phyloP scores from a whole-genome alignment of 305 asterid genomes.

The Fraxinus ornus region DNA sequence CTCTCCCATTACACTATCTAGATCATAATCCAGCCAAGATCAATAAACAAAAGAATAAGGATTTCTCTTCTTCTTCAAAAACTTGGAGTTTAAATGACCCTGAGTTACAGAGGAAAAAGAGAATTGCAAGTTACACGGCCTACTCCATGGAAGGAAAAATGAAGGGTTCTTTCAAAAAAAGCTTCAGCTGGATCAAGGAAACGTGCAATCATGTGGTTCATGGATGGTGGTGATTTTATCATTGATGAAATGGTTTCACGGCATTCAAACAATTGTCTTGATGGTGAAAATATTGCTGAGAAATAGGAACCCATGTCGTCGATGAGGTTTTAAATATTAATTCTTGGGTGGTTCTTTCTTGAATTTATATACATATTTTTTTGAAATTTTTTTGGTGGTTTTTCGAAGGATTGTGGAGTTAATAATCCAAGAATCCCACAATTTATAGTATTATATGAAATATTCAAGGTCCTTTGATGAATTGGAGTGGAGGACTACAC shows the following conservation, averaged over 20 bases:
- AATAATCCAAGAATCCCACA: neutral
- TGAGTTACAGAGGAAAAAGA: constrained; percentile 78
- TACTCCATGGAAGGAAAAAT: constrained; percentile 68
- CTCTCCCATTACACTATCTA: neutral
- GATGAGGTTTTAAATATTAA: neutral
- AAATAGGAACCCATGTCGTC: neutral
- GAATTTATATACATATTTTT: neutral
- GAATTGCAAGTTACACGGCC: constrained; percentile 67
- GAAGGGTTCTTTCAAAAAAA: constrained; percentile 65
- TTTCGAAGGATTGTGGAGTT: neutral
- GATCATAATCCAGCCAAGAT: constrained; percentile 28
- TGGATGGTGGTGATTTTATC: constrained; percentile 48
- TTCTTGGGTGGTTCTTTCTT: neutral
- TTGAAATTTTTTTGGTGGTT: neutral
- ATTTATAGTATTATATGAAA: neutral
- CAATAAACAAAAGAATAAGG: constrained; percentile 51
- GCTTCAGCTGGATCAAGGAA: constrained; percentile 74
- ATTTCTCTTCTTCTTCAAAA: constrained; percentile 34
- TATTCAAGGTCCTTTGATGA: neutral
- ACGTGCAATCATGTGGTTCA: constrained; percentile 50
- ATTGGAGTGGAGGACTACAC: neutral
- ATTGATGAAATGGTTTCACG: neutral
- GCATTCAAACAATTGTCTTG: neutral
- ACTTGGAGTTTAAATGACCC: constrained; percentile 61
- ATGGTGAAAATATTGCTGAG: neutral